Percentiles rank a stretch among this genome's conserved stretches.
Conservation (phyloP, 192 early-diverging fungal species). For the Ambispora gerdemannii region DNA sequence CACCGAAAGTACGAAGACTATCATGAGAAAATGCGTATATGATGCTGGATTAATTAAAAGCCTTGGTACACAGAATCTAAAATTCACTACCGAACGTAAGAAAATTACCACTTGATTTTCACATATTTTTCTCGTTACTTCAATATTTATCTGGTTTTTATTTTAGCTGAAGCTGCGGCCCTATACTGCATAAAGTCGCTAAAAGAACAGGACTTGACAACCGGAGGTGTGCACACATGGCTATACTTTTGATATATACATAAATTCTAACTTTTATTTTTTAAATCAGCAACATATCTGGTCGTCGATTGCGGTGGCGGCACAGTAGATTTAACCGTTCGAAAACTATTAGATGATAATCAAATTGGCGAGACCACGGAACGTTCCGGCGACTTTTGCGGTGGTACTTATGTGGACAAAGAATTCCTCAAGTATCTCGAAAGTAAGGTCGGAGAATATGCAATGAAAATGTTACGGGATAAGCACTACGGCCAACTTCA, state of each 20-base stretch:
- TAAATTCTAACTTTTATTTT: not conserved
- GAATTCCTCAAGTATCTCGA: slow-evolving; percentile 43
- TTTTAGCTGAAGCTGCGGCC: slow-evolving; percentile 49
- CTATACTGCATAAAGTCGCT: slow-evolving; percentile 52
- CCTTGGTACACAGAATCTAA: not conserved
- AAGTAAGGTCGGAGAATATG: slow-evolving; percentile 43
- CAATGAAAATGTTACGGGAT: slow-evolving; percentile 35
- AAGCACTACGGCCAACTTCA: slow-evolving; percentile 15
- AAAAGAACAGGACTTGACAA: slow-evolving; percentile 46
- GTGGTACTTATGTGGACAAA: slow-evolving; percentile 43
- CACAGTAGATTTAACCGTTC: slow-evolving; percentile 44
- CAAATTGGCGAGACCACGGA: slow-evolving; percentile 35
- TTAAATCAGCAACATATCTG: slow-evolving; percentile 31
- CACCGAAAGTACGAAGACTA: slow-evolving; percentile 40
- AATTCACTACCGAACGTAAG: slow-evolving; percentile 29
- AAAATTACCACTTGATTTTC: too few relatives aligned
- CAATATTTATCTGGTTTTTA: too few relatives aligned
- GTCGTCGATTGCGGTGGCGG: slow-evolving; percentile 43
- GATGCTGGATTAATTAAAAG: slow-evolving; percentile 49
- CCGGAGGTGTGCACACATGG: slow-evolving; percentile 27
- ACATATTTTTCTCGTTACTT: too few relatives aligned
- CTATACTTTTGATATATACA: not conserved
- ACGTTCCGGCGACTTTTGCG: slow-evolving; percentile 36
- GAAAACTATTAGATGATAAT: slow-evolving; percentile 18
- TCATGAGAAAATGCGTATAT: slow-evolving; percentile 51